Conservation (phyloP, 768 basidiomycete genomes). For the Galerina marginata region DNA sequence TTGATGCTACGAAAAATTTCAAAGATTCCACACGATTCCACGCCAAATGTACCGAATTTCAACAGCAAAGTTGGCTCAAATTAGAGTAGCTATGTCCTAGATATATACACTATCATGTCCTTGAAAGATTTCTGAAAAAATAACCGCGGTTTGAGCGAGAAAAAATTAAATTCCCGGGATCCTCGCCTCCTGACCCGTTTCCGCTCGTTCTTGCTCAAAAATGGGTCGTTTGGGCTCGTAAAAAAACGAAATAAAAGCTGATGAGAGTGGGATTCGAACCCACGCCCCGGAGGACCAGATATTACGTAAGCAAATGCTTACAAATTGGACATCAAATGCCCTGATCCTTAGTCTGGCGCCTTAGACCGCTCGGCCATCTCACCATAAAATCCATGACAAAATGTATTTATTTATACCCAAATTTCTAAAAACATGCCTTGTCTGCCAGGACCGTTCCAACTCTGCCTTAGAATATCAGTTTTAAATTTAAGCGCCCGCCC, state of each 20-base stretch:
- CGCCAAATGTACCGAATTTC: too few relatives aligned
- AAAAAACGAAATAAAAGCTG: constrained; percentile 29
- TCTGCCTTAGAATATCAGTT: too few relatives aligned
- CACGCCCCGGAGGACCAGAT: constrained; percentile 51
- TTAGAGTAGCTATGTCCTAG: too few relatives aligned
- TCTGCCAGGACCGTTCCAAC: too few relatives aligned
- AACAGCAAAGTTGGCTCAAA: too few relatives aligned
- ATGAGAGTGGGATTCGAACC: constrained; percentile 67
- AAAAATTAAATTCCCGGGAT: background rate
- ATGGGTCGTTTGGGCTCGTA: background rate
- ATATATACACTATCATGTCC: background rate
- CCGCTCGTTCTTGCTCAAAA: background rate
- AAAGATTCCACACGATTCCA: too few relatives aligned
- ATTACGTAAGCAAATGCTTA: constrained; percentile 6
- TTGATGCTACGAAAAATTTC: too few relatives aligned
- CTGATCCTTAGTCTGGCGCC: constrained; percentile 81
- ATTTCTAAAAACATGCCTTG: too few relatives aligned
- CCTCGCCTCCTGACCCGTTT: constrained; percentile 1
- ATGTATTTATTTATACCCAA: background rate
- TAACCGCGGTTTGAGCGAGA: background rate
- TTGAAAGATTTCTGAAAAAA: background rate
- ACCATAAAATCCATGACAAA: constrained; percentile 13
- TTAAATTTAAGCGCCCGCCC: too few relatives aligned
- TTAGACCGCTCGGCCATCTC: constrained; percentile 92
- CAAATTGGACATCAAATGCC: constrained; percentile 28